Conservation (phyloP, 805 yeast genomes). For the Wickerhamomyces bovis region DNA sequence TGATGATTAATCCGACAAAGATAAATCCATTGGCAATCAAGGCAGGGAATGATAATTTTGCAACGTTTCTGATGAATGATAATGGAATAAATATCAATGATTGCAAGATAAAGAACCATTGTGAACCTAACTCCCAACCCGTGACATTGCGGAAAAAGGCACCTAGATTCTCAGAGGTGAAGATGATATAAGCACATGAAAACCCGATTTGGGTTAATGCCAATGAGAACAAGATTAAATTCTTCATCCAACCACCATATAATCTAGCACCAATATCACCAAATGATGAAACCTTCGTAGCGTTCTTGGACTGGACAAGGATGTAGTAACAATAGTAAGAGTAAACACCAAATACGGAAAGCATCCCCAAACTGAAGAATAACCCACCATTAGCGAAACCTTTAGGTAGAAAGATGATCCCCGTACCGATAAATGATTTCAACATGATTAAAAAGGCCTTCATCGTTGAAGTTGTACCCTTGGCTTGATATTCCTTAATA, state of each 20-base stretch:
- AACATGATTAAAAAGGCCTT: conserved; percentile 68
- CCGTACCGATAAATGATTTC: conserved; percentile 76
- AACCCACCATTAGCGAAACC: conserved; percentile 74
- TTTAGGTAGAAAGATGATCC: conserved; percentile 62
- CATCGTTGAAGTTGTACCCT: conserved; percentile 64
- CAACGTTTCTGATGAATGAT: conserved; percentile 68
- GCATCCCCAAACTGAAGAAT: conserved; percentile 44
- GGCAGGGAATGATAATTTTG: conserved; percentile 68
- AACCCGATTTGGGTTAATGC: conserved; percentile 73
- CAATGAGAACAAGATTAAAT: conserved; percentile 55
- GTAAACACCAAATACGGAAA: conserved; percentile 57
- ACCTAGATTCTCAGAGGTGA: conserved; percentile 64
- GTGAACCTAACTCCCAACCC: conserved; percentile 33
- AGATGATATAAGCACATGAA: conserved; percentile 75
- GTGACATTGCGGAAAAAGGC: conserved; percentile 55
- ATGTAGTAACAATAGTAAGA: conserved; percentile 78
- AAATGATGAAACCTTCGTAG: conserved; percentile 64
- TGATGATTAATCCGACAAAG: conserved; percentile 57
- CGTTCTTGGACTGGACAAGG: conserved; percentile 50
- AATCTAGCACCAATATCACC: conserved; percentile 65
- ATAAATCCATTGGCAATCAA: conserved; percentile 67
- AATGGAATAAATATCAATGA: conserved; percentile 57
- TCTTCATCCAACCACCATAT: conserved; percentile 62
- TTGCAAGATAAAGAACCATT: conserved; percentile 47
- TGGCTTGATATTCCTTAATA: conserved; percentile 24